Evolutionary conservation across 345 rosid species (phyloP), one percentile per base, ranked within the genome.

Genomic region (Jatropha curcas): DNA sequence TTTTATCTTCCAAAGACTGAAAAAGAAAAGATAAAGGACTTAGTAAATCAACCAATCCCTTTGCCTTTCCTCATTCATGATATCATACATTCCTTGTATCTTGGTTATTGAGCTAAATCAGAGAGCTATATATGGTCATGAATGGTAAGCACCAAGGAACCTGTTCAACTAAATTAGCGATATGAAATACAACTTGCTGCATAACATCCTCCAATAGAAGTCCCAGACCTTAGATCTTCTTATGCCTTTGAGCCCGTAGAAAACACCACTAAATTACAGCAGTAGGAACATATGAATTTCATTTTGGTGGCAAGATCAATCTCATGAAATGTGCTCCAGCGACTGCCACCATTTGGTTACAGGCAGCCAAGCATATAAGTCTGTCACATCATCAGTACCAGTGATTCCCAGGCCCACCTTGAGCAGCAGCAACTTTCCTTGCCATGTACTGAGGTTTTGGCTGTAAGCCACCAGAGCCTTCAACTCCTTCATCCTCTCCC

Each of bases 401-500:
- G 74, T 87, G 88, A 74, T 77, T 84, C 74, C 87, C 89, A 7
- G 89, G 41, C 20, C 89, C 91, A 68, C 88, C 93, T 81, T 89
- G 93, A 19, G 97, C 89, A 16, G 97, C 97, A 65, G 95, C 85
- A 65, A 90, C 92, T 86, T 94, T 89, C 83, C 92, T 84, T 30
- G 87, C 90, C 82, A 88, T 78, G 76, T 84, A 90, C 81, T 87
- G 97, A 37, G 91, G 88, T 74, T 92, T 94, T 48, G 92, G 93
- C 82, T 89, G 97, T 87, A 89, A 72, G 60, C 87, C 88, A 45
- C 76, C 84, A 64, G 91, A 71, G 70, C 89, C 84, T 71, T 87
- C 97, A 5, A 85, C 64, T 5, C 82, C 84, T 57, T 90, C 97
- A 56, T 90, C 97, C 68, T 89, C 93, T 35, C 83, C 85, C 78